Base-by-base conservation (phyloP, 179 eudicot species). In the Corrigiola litoralis region DNA sequence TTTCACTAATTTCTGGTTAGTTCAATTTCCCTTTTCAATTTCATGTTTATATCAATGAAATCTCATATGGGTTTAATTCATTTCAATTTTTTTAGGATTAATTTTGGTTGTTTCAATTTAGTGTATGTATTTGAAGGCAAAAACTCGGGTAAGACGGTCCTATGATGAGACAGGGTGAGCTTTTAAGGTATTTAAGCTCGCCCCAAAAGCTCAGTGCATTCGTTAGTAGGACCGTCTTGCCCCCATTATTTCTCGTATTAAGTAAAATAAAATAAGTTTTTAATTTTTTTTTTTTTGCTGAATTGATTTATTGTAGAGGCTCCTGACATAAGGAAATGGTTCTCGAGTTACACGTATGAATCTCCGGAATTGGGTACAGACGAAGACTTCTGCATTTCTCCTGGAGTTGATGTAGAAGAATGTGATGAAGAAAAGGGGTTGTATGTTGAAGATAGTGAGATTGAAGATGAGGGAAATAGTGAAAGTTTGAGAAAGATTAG, bases 271-370 rank as follows among this genome's bases (percentile, higher is more conserved):
- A 7, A 33, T 27, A 10, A 27, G 18, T 33, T 23, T 29, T 57
- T 60, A 56, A 66, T 1, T 34, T 53, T 27, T 27, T 29, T 6
- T 8, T 66, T 3, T 4, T 36, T 11, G 46, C 1, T 18, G 14
- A 24, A 68, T 68, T 36, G 77, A 34, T 48, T 68, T 16, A 50
- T 63, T 13, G 21, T 62, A 88, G 95, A 88, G 58, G 79, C 85
- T 62, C 87, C 81, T 50, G 81, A 84, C 49, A 76, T 86, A 13
- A 77, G 73, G 67, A 78, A 81, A 14, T 84, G 87, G 95, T 88
- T 84, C 78, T 74, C 92, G 40, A 88, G 90, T 82, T 90, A 90
- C 68, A 75, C 54, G 8, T 88, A 88, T 25, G 77, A 84, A 64
- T 88, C 97, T 58, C 90, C 88, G 21, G 79, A 34, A 57, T 54